Evolutionary conservation across 1,284 basidiomycete genomes (phyloP).

Genomic region (Erythrobasidium hasegawianum): DNA sequence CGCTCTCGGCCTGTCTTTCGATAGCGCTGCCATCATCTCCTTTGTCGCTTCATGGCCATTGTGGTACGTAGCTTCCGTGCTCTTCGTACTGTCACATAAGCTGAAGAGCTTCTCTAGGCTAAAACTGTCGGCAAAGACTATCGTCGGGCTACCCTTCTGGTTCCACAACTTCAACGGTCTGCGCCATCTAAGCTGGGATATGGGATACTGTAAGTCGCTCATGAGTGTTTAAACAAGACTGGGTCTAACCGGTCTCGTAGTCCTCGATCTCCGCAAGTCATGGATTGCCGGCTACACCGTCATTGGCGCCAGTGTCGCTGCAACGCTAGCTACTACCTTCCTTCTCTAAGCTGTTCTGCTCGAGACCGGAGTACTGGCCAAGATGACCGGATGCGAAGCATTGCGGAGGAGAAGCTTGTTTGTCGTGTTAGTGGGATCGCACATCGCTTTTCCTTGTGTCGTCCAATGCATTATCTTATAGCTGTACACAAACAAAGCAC

Average conservation of each 20-base stretch:
- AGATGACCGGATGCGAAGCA: too few relatives aligned
- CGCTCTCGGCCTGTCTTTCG: slow-evolving; percentile 60
- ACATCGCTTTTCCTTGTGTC: too few relatives aligned
- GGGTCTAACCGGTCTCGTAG: slow-evolving; percentile 52
- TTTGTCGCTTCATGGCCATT: slow-evolving; percentile 56
- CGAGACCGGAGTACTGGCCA: too few relatives aligned
- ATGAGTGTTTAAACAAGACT: background rate
- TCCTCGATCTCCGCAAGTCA: slow-evolving; percentile 71
- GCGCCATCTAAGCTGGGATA: slow-evolving; percentile 88
- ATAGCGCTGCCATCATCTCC: slow-evolving; percentile 72
- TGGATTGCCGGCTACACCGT: slow-evolving; percentile 79
- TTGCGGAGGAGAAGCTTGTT: too few relatives aligned
- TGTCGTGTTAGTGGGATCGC: too few relatives aligned
- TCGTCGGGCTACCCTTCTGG: slow-evolving; percentile 76
- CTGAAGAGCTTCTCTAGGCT: background rate
- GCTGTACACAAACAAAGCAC: too few relatives aligned
- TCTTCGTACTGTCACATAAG: slow-evolving; percentile 1
- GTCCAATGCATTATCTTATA: too few relatives aligned
- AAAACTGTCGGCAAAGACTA: slow-evolving; percentile 69
- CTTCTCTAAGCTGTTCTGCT: slow-evolving; percentile 43
- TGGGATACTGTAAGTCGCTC: slow-evolving; percentile 70
- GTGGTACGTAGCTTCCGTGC: slow-evolving; percentile 46
- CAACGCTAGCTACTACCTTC: slow-evolving; percentile 64
- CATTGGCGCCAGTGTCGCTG: slow-evolving; percentile 67
- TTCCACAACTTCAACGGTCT: slow-evolving; percentile 90